A percentile compares a stretch with the other conserved stretches of the same genome.
Conservation (phyloP, 2,329 filamentous ascomycete genomes). For the Pseudomassariella vexata region DNA sequence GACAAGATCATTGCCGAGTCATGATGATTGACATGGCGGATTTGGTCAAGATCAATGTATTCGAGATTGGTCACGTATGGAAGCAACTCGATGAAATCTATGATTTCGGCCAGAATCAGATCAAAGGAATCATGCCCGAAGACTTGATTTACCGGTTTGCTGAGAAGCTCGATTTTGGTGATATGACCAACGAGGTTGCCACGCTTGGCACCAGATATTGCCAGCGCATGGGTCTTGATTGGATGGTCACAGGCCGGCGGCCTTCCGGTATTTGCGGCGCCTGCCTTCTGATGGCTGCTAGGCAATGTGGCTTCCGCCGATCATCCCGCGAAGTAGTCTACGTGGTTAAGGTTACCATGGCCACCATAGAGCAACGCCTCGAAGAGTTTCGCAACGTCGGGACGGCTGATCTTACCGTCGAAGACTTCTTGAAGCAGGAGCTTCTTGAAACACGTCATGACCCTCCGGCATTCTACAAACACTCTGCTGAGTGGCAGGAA, state of each 20-base stretch:
- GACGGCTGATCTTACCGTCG: slow-evolving; percentile 77
- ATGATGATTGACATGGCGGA: slow-evolving; percentile 97
- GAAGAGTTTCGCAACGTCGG: slow-evolving; percentile 88
- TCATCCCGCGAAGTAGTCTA: slow-evolving; percentile 95
- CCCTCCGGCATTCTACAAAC: slow-evolving; percentile 75
- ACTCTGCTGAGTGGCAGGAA: slow-evolving; percentile 53
- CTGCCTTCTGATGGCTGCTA: slow-evolving; percentile 86
- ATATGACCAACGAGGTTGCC: slow-evolving; percentile 76
- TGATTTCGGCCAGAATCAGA: slow-evolving; percentile 54
- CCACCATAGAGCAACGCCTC: slow-evolving; percentile 85
- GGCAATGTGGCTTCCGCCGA: slow-evolving; percentile 96
- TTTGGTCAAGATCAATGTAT: slow-evolving; percentile 77
- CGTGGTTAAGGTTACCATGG: slow-evolving; percentile 91
- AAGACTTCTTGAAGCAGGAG: slow-evolving; percentile 71
- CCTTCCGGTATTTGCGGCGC: slow-evolving; percentile 93
- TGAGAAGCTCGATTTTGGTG: slow-evolving; percentile 83
- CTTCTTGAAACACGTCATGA: slow-evolving; percentile 69
- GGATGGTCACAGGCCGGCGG: slow-evolving; percentile 92
- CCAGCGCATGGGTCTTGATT: slow-evolving; percentile 90
- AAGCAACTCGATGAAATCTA: slow-evolving; percentile 72
- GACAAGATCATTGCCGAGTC: slow-evolving; percentile 70
- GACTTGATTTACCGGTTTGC: slow-evolving; percentile 89
- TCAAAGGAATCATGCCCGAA: slow-evolving; percentile 73
- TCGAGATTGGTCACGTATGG: slow-evolving; percentile 84
- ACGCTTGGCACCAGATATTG: slow-evolving; percentile 83